Percentiles rank a stretch among this genome's conserved stretches.
Evolutionary conservation across 768 basidiomycete species (phyloP).

Genomic region (Suillus plorans): DNA sequence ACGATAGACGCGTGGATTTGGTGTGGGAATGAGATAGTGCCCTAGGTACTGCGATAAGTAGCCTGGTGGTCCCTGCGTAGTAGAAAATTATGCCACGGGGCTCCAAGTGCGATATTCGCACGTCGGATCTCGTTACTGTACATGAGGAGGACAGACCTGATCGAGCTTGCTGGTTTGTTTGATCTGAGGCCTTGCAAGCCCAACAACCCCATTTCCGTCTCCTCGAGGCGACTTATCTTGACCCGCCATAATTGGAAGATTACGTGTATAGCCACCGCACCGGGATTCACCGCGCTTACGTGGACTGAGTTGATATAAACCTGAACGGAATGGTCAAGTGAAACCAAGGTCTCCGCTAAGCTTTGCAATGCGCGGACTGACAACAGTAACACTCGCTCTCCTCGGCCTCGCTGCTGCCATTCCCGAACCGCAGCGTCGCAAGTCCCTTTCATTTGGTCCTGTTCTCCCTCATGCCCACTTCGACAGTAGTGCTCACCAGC

Average conservation of each 20-base stretch:
- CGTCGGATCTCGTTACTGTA: not conserved
- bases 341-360: not conserved
- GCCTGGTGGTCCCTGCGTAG: too few species aligned
- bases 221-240: conserved; percentile 2
- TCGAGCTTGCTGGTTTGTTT: not conserved
- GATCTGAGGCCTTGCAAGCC: not conserved
- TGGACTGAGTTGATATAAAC: not conserved
- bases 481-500: conserved; percentile 39
- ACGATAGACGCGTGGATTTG: not conserved
- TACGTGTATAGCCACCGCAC: not conserved
- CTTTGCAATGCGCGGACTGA: conserved; percentile 57
- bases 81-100: not conserved
- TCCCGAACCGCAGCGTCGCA: conserved; percentile 44
- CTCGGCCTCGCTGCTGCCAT: conserved; percentile 55
- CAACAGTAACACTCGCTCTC: conserved; percentile 60
- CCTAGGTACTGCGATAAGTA: not conserved
- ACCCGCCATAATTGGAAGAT: conserved; percentile 1
- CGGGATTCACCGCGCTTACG: conserved; percentile 5
- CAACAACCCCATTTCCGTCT: conserved; percentile 1
- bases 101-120: not conserved
- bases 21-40: not conserved
- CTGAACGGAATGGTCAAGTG: not conserved
- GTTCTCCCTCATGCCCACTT: conserved; percentile 72
- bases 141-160: not conserved
- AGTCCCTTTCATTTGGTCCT: conserved; percentile 91